Percentiles rank a stretch among this genome's conserved stretches.
Evolutionary conservation across 345 rosid species (phyloP).

Genomic region (Clausena lansium): DNA sequence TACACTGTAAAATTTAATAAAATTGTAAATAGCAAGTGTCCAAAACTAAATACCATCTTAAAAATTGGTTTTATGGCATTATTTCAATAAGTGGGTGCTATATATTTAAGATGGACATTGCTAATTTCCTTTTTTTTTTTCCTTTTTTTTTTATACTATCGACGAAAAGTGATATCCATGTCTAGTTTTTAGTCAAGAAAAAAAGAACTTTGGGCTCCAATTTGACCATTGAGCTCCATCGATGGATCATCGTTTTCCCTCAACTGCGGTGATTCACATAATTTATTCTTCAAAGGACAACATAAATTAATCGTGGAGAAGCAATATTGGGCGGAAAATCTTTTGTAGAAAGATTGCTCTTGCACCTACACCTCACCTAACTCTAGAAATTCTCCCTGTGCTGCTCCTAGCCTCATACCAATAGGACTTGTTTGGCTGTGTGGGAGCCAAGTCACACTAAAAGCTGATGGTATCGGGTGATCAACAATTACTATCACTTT

Average conservation of each 20-base stretch:
- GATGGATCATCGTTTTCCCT: background rate
- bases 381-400: background rate
- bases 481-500: background rate
- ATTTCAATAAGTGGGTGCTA: too few relatives aligned
- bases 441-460: conserved; percentile 2
- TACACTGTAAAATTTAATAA: too few relatives aligned
- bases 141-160: too few relatives aligned
- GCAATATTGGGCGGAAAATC: background rate
- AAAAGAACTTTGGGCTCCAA: background rate
- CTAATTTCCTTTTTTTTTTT: too few relatives aligned
- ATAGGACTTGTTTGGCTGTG: conserved; percentile 3
- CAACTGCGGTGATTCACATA: background rate
- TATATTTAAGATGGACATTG: too few relatives aligned
- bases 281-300: background rate
- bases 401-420: background rate
- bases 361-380: conserved; percentile 13
- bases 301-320: background rate
- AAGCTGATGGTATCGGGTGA: background rate
- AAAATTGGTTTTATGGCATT: too few relatives aligned
- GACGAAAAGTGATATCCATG: too few relatives aligned
- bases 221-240: background rate
- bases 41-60: too few relatives aligned
- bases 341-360: background rate
- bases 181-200: background rate
- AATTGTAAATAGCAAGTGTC: too few relatives aligned